Evolutionary conservation across 345 rosid species (phyloP), one percentile per base, ranked within the genome.

Genomic region (Sisymbrium irio): DNA sequence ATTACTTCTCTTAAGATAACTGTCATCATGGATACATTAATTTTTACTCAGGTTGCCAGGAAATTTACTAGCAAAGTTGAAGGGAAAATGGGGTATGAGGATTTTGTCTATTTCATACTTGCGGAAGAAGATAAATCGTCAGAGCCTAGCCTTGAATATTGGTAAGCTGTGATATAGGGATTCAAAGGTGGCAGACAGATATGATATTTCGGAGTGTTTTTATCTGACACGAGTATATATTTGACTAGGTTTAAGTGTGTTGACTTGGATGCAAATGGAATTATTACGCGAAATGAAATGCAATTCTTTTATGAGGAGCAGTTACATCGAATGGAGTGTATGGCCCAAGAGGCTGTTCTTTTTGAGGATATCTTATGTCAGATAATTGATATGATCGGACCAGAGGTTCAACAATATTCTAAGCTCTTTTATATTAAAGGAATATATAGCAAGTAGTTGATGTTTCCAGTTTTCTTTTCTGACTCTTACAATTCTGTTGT

Each of bases 311-410:
- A 91, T 46, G 98, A 93, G 74, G 98, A 93, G 83, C 97, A 93
- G 78, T 84, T 93, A 80, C 98, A 91, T 82, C 89, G 98, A 72
- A 93, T 93, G 98, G 98, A 93, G 65, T 93, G 98, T 88, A 87
- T 93, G 98, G 97, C 94, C 7, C 98, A 93, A 75, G 98, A 93
- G 78, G 96, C 97, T 74, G 98, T 93, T 50, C 88, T 93, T 54
- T 91, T 91, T 81, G 98, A 93, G 81, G 98, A 93, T 76, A 91
- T 93, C 56, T 83, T 93, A 67, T 93, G 98, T 79, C 98, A 93
- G 83, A 89, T 93, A 74, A 89, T 93, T 61, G 98, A 93, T 80
- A 93, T 93, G 98, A 89, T 91, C 81, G 87, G 88, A 66, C 96
- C 97, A 22, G 91, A 91, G 98, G 98, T 93, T 69, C 46, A 53